These are phyloP conservation scores for Phytophthora cajani DNA, from an alignment of 352 stramenopile species.

Conservation along the genomic window DNA sequence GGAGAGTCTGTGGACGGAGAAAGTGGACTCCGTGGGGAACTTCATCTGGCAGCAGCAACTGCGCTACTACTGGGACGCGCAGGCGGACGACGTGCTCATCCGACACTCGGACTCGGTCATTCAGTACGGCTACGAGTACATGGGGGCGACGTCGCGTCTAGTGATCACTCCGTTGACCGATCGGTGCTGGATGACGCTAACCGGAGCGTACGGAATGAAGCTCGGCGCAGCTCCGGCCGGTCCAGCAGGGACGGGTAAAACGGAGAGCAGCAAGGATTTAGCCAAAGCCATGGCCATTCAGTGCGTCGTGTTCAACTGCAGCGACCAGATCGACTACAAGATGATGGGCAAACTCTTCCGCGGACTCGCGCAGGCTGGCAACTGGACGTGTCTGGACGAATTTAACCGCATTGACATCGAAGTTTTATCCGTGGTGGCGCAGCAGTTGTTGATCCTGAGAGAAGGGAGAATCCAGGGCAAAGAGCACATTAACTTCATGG, in stretches of 20 bases:
- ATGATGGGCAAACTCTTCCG: constrained; percentile 98
- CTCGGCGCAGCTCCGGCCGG: constrained; percentile 93
- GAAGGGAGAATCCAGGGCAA: constrained; percentile 85
- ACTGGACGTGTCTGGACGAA: constrained; percentile 92
- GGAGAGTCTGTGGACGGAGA: constrained; percentile 71
- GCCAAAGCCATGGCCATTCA: constrained; percentile 95
- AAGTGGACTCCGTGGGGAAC: constrained; percentile 76
- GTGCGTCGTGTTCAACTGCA: constrained; percentile 97
- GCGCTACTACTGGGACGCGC: constrained; percentile 93
- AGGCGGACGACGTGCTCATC: constrained; percentile 91
- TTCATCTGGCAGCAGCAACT: constrained; percentile 97
- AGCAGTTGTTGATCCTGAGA: constrained; percentile 86
- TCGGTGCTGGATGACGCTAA: constrained; percentile 97
- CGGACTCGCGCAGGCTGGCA: constrained; percentile 90
- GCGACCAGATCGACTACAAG: constrained; percentile 96
- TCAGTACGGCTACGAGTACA: constrained; percentile 96
- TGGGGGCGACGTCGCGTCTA: constrained; percentile 90
- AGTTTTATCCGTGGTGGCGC: constrained; percentile 94
- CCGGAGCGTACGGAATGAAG: constrained; percentile 92
- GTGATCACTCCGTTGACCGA: constrained; percentile 92
- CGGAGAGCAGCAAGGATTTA: constrained; percentile 96
- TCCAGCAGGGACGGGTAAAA: constrained; percentile 96
- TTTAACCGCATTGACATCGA: constrained; percentile 97
- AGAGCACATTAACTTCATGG: constrained; percentile 96
- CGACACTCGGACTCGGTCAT: constrained; percentile 89